These are phyloP conservation scores for Cladosporium sp. DNA, from an alignment of 2,329 filamentous ascomycete species.

Conservation along the genomic window DNA sequence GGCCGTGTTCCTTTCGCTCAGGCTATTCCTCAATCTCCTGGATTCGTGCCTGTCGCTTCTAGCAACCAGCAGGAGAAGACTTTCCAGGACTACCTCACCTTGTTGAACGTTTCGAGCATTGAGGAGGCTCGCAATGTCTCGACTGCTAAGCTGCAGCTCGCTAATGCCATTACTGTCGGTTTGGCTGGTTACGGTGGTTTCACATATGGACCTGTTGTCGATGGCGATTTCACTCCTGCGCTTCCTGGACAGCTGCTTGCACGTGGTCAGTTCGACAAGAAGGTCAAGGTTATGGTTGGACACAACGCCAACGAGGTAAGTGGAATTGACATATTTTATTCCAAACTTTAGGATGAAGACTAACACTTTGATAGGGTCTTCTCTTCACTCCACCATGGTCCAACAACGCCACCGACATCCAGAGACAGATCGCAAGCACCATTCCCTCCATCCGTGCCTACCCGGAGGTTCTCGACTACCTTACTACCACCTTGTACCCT, in stretches of 20 bases:
- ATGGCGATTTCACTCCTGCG: slow-evolving; percentile 53
- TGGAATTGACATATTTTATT: neutral
- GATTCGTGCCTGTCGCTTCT: slow-evolving; percentile 43
- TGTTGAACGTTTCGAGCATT: slow-evolving; percentile 48
- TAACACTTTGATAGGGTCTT: slow-evolving; percentile 35
- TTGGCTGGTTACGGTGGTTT: slow-evolving; percentile 48
- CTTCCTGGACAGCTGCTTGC: slow-evolving; percentile 50
- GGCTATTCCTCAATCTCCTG: slow-evolving; percentile 52
- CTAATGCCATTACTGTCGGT: slow-evolving; percentile 48
- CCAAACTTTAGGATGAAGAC: neutral
- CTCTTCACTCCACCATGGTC: slow-evolving; percentile 47
- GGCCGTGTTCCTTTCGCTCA: slow-evolving; percentile 47
- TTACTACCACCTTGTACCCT: slow-evolving; percentile 53
- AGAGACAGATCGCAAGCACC: slow-evolving; percentile 29
- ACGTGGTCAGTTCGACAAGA: slow-evolving; percentile 48
- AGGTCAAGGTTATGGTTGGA: slow-evolving; percentile 47
- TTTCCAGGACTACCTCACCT: slow-evolving; percentile 43
- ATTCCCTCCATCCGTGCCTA: slow-evolving; percentile 38
- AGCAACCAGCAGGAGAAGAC: slow-evolving; percentile 42
- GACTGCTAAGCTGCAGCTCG: slow-evolving; percentile 44
- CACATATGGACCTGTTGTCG: slow-evolving; percentile 50
- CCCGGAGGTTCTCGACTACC: slow-evolving; percentile 42
- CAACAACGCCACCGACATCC: slow-evolving; percentile 37
- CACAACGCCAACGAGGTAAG: slow-evolving; percentile 48
- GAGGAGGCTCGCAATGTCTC: slow-evolving; percentile 48